These are phyloP conservation scores for Dactylella cylindrospora DNA, from an alignment of 2,329 filamentous ascomycete genomes.

Conservation along the genomic window DNA sequence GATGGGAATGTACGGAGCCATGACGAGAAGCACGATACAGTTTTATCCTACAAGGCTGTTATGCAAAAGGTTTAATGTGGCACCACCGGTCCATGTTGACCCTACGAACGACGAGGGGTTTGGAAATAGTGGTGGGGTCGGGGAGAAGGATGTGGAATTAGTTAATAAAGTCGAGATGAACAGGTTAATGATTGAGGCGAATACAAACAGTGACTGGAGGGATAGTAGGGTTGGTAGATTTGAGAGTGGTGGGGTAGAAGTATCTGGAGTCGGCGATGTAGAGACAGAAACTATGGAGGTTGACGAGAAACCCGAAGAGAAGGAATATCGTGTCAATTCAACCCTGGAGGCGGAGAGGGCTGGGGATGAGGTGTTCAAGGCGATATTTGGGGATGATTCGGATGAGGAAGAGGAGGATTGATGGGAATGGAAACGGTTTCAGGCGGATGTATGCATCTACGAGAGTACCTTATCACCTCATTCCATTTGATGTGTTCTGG, in stretches of 20 bases:
- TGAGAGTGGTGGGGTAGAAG: constrained; percentile 36
- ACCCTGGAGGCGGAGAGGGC: constrained; percentile 66
- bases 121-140: constrained; percentile 57
- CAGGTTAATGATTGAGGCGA: constrained; percentile 42
- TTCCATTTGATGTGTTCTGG: too few relatives aligned
- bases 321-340: constrained; percentile 13
- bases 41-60: constrained; percentile 81
- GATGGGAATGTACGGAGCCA: constrained; percentile 85
- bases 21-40: constrained; percentile 71
- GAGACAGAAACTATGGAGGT: constrained; percentile 14
- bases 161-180: constrained; percentile 43
- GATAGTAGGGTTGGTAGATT: constrained; percentile 11
- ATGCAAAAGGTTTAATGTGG: constrained; percentile 95
- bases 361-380: constrained; percentile 78
- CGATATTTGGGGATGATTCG: constrained; percentile 89
- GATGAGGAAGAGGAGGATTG: constrained; percentile 62
- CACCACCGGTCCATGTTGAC: constrained; percentile 68
- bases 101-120: constrained; percentile 55
- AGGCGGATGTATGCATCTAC: too few relatives aligned
- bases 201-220: constrained; percentile 32
- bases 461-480: too few relatives aligned
- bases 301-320: constrained; percentile 1
- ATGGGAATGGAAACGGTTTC: too few relatives aligned
- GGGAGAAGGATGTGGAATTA: constrained; percentile 68
- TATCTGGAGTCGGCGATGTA: constrained; percentile 50